Percentiles rank a stretch among this genome's conserved stretches.
Conservation (phyloP, 768 basidiomycete genomes). For the Pisolithus marmoratus region DNA sequence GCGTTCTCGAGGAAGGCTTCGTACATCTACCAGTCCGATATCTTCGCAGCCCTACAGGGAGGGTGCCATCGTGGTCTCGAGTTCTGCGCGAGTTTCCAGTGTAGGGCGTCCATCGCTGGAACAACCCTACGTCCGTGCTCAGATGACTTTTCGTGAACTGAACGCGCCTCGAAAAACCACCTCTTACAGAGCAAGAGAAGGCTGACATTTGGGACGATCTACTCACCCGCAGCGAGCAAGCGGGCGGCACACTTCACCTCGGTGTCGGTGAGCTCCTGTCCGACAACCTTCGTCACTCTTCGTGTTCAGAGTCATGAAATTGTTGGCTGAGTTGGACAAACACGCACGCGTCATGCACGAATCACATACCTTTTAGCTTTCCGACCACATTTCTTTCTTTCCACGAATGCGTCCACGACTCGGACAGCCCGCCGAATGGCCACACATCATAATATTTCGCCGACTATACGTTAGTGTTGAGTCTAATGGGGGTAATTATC, state of each 20-base stretch:
- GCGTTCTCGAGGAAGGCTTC: slow-evolving; percentile 8
- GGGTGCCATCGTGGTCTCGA: background rate
- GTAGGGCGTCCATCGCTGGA: slow-evolving; percentile 1
- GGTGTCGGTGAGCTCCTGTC: slow-evolving; percentile 39
- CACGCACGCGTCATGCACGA: background rate
- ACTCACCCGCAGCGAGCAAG: slow-evolving; percentile 56
- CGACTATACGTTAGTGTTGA: slow-evolving; percentile 2
- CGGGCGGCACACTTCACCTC: slow-evolving; percentile 70
- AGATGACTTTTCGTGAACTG: slow-evolving; percentile 46
- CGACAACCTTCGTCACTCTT: slow-evolving; percentile 37
- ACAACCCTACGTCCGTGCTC: slow-evolving; percentile 20
- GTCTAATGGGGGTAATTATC: slow-evolving; percentile 9
- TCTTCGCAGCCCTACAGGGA: slow-evolving; percentile 1
- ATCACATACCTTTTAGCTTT: background rate
- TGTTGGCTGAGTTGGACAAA: background rate
- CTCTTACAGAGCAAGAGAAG: slow-evolving; percentile 65
- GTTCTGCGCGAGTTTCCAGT: background rate
- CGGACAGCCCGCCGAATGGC: background rate
- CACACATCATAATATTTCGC: slow-evolving; percentile 2
- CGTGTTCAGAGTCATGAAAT: slow-evolving; percentile 15
- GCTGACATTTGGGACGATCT: slow-evolving; percentile 65
- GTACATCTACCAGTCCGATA: slow-evolving; percentile 9
- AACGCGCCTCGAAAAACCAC: slow-evolving; percentile 28
- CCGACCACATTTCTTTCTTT: background rate
- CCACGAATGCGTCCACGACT: background rate